These are phyloP conservation scores for Nephelium lappaceum DNA, from an alignment of 345 rosid genomes.

Conservation along the genomic window DNA sequence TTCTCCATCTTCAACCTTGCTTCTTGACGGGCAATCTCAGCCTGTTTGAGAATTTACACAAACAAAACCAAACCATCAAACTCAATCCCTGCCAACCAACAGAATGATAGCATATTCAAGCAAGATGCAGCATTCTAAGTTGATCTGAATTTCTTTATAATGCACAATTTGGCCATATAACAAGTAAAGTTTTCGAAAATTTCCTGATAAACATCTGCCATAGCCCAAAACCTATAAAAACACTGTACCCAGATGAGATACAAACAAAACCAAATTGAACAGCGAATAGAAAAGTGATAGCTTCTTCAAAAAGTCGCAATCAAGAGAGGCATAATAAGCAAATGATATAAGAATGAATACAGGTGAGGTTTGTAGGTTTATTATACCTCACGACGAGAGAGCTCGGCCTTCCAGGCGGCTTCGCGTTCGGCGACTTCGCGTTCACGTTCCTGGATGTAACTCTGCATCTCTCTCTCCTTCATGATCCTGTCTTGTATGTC, in stretches of 20 bases:
- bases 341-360: neutral
- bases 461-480: slow-evolving; percentile 99
- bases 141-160: neutral
- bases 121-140: neutral
- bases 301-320: neutral
- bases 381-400: slow-evolving; percentile 87
- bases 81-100: neutral
- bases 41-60: slow-evolving; percentile 40
- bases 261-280: too few species aligned
- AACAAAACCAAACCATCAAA: neutral
- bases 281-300: neutral
- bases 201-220: neutral
- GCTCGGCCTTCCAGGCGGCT: slow-evolving; percentile 99
- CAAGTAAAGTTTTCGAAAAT: neutral
- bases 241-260: neutral
- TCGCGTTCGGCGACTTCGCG: slow-evolving; percentile 98
- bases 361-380: too few species aligned
- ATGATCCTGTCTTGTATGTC: slow-evolving; percentile 94
- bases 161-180: neutral
- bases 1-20: slow-evolving; percentile 95
- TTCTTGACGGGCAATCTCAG: slow-evolving; percentile 91
- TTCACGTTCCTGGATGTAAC: slow-evolving; percentile 93
- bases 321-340: neutral
- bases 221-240: neutral
- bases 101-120: neutral